These are phyloP conservation scores for Choanephora cucurbitarum DNA, from an alignment of 371 early-diverging fungal genomes.

Conservation along the genomic window DNA sequence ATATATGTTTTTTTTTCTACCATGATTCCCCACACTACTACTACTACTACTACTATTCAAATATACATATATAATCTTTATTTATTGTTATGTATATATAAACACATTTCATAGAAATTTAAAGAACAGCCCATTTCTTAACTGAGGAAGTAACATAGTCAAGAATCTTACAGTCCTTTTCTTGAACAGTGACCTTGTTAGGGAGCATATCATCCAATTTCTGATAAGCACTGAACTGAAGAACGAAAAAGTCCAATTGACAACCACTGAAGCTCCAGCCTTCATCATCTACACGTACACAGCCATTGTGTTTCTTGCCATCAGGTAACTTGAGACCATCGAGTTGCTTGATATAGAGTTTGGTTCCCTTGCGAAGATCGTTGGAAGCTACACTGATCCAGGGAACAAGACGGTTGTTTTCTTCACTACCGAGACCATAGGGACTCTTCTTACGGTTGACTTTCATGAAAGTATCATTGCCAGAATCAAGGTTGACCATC, in stretches of 20 bases:
- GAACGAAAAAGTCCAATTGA: slow-evolving; percentile 51
- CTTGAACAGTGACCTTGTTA: slow-evolving; percentile 19
- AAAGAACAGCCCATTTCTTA: slow-evolving; percentile 27
- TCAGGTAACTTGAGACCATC: slow-evolving; percentile 49
- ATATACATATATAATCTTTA: too few relatives aligned
- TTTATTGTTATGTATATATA: background rate
- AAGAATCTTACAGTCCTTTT: slow-evolving; percentile 16
- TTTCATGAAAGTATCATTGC: slow-evolving; percentile 15
- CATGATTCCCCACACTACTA: background rate
- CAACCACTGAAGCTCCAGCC: slow-evolving; percentile 53
- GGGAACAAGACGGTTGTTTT: slow-evolving; percentile 36
- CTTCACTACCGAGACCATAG: slow-evolving; percentile 25
- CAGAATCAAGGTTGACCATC: slow-evolving; percentile 29
- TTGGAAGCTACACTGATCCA: slow-evolving; percentile 49
- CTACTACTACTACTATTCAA: background rate
- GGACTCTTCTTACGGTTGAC: slow-evolving; percentile 17
- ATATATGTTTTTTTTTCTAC: background rate
- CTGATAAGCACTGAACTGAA: slow-evolving; percentile 21
- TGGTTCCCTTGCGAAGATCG: slow-evolving; percentile 47
- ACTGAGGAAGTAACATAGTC: slow-evolving; percentile 26
- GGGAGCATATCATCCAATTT: slow-evolving; percentile 17
- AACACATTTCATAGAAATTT: background rate
- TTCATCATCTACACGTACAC: slow-evolving; percentile 54
- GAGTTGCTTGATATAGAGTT: slow-evolving; percentile 44
- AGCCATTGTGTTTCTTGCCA: slow-evolving; percentile 51